Base-by-base conservation (phyloP, 345 rosid species). In the Camelina sativa region DNA sequence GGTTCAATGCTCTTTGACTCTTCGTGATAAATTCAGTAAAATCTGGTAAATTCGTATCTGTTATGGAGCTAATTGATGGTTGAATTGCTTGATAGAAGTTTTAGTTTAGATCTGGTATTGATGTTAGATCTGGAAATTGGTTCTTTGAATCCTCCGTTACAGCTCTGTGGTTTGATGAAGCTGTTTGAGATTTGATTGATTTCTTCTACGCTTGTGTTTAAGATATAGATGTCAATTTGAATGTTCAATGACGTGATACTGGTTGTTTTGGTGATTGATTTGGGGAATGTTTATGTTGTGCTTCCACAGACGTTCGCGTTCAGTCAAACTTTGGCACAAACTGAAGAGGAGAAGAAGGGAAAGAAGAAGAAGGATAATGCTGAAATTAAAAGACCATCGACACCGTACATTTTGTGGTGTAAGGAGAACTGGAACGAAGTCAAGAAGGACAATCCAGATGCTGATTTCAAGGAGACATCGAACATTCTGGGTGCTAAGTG, bases 401-500 rank as follows among this genome's bases (percentile, higher is more conserved):
- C 94, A 19, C 84, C 97, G 37, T 93, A 93, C 81, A 84, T 82
- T 4, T 80, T 91, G 52, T 93, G 96, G 98, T 93, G 92, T 68
- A 93, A 89, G 76, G 94, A 11, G 38, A 89, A 91, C 6, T 93
- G 98, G 96, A 85, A 81, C 44, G 89, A 91, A 91, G 88, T 86
- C 11, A 93, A 91, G 87, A 89, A 89, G 72, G 87, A 91, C 62
- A 89, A 86, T 43, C 96, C 96, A 1, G 75, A 83, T 20, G 93
- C 96, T 15, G 94, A 93, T 11, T 91, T 93, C 80, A 93, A 91
- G 79, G 98, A 91, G 48, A 84, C 89, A 20, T 84, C 94, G 3
- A 84, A 81, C 74, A 86, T 87, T 67, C 28, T 91, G 64, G 98
- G 94, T 9, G 86, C 93, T 4, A 91, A 88, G 78, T 93, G 97